Base-by-base conservation (phyloP, 1,139 yeast species). In the Casaregolazyma suthepensis region DNA sequence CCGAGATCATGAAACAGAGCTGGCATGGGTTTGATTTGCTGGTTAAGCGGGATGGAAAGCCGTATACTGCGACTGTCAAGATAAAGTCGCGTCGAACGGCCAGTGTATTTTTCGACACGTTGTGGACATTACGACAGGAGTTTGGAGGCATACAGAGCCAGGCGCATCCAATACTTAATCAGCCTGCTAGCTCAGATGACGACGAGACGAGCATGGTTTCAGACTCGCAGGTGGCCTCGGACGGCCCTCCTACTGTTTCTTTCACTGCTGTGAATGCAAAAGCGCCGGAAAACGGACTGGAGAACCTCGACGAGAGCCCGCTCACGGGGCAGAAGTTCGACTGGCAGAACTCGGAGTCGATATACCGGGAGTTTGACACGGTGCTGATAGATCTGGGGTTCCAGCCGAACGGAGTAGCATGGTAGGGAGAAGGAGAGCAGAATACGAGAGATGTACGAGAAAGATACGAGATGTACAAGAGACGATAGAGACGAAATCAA, bases 371-470 rank as follows among this genome's bases (percentile, higher is more conserved):
- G 65, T 95, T 91, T 23, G 96, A 89, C 60, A 77, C 87, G 52
- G 87, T 91, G 56, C 89, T 91, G 96, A 87, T 87, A 62, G 96
- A 90, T 65, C 90, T 90, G 71, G 98, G 97, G 10, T 90, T 91
- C 73, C 88, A 86, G 52, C 48, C 46, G 15, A 42, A 43, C 9
- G 50, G 50, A 17, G 37, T 47, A 3, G 17, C 40, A n/a, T 35
- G 40, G 40, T 35, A 35, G 17, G 4, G 31, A 9, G n/a, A n/a
- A n/a, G n/a, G n/a, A n/a, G n/a, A n/a, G n/a, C n/a, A n/a, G n/a
- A n/a, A n/a, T n/a, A n/a, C n/a, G n/a, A n/a, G n/a, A n/a, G n/a
- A n/a, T n/a, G n/a, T n/a, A n/a, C n/a, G n/a, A n/a, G n/a, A n/a
- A n/a, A n/a, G n/a, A n/a, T n/a, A n/a, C n/a, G n/a, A n/a, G n/a